Evolutionary conservation across 2,329 filamentous ascomycete species (phyloP).

Genomic region (Cladorrhinum sp.): DNA sequence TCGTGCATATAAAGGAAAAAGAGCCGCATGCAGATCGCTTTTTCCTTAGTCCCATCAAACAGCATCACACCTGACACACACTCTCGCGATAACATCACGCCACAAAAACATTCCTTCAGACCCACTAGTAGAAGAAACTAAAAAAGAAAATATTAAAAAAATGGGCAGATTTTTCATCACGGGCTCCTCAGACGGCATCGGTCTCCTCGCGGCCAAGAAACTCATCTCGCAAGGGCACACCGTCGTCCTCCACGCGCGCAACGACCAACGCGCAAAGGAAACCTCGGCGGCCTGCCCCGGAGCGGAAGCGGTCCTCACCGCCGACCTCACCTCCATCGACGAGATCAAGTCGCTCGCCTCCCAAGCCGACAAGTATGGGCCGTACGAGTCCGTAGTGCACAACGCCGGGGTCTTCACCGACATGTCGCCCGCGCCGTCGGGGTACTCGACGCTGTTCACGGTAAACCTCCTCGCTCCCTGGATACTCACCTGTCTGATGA

Average conservation of each 20-base stretch:
- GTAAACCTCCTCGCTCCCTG: conserved; percentile 59
- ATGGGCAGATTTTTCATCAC: conserved; percentile 45
- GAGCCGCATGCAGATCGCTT: too few relatives aligned
- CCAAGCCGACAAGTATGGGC: conserved; percentile 46
- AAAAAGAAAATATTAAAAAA: background rate
- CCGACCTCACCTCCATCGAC: conserved; percentile 49
- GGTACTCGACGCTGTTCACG: conserved; percentile 47
- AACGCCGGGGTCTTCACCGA: conserved; percentile 53
- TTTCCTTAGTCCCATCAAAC: too few relatives aligned
- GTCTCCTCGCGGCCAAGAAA: conserved; percentile 47
- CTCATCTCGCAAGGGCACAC: conserved; percentile 51
- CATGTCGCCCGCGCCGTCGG: conserved; percentile 30
- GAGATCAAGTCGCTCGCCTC: conserved; percentile 51
- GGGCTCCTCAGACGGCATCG: conserved; percentile 57
- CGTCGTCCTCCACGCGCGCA: conserved; percentile 57
- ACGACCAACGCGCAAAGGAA: conserved; percentile 49
- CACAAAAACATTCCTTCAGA: background rate
- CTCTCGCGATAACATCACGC: background rate
- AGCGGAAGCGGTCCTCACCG: conserved; percentile 49
- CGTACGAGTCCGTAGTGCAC: conserved; percentile 56
- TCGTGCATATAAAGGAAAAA: too few relatives aligned
- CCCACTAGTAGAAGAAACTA: background rate
- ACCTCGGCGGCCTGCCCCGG: conserved; percentile 46
- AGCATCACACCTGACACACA: too few relatives aligned
- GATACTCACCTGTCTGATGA: conserved; percentile 50